These are phyloP conservation scores for Wickerhamiella infanticola DNA, from an alignment of 1,139 yeast genomes.

Conservation along the genomic window DNA sequence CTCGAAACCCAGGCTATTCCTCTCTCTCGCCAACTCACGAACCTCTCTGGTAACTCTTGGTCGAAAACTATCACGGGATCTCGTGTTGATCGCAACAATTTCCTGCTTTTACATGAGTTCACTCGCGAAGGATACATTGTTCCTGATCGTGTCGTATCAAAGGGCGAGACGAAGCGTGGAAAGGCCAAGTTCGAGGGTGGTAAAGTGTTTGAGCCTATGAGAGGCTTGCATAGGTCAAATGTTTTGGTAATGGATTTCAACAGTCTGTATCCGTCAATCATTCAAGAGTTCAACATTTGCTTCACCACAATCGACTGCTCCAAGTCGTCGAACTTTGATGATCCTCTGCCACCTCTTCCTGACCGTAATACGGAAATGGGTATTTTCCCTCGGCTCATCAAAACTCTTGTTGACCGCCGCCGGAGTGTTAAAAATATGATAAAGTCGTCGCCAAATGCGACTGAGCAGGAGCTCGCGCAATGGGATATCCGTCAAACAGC, in stretches of 20 bases:
- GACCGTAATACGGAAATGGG: constrained; percentile 45
- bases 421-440: constrained; percentile 79
- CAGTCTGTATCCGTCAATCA: constrained; percentile 91
- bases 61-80: constrained; percentile 88
- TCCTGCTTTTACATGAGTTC: constrained; percentile 83
- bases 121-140: constrained; percentile 64
- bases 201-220: constrained; percentile 90
- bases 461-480: constrained; percentile 41
- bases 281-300: constrained; percentile 93
- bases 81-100: constrained; percentile 93
- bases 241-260: constrained; percentile 96
- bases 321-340: constrained; percentile 24
- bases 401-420: constrained; percentile 78
- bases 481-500: constrained; percentile 96
- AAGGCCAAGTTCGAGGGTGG: constrained; percentile 93
- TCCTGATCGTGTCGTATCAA: constrained; percentile 45
- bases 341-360: constrained; percentile 63
- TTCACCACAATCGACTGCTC: constrained; percentile 79
- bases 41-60: constrained; percentile 97
- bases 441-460: constrained; percentile 50
- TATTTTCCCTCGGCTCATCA: constrained; percentile 71
- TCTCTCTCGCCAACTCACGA: constrained; percentile 79
- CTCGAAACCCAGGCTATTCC: constrained; percentile 75
- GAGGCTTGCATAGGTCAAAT: constrained; percentile 81
- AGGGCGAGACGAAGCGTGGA: constrained; percentile 28